Base-by-base conservation (phyloP, 176 grass and related monocot species). In the Aechmea fasciata region DNA sequence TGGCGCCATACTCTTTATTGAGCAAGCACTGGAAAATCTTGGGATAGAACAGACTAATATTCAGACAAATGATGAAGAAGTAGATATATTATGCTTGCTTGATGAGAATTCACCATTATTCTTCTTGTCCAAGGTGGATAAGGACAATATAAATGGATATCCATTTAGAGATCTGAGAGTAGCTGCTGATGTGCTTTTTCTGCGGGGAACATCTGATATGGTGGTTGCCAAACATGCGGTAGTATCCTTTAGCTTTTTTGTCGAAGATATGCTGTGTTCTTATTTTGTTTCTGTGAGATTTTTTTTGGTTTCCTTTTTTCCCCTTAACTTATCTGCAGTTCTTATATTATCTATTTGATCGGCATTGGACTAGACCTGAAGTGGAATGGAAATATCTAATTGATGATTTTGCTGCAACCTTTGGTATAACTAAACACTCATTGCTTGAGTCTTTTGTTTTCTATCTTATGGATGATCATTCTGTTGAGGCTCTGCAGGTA, bases 311-410 rank as follows among this genome's bases (percentile, higher is more conserved):
- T 64, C 26, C 41, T 57, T 59, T 57, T 13, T 79, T 78, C 15
- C 52, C 25, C 73, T 66, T 66, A 77, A 54, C 68, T 65, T 65
- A 49, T 67, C 66, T 57, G 19, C 71, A 97, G 93, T 90, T 97
- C 29, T 73, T 97, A 51, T 97, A 97, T 80, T 92, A 97, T 89
- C 72, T 97, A 77, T 92, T 97, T 81, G 93, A 97, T 81, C 79
- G 89, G 47, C 83, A 97, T 76, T 87, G 93, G 93, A 85, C 70
- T 13, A 82, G 64, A 53, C 86, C 89, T 66, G 84, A 92, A 83
- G 77, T 69, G 65, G 83, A 90, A 76, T 97, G 93, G 93, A 85
- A 80, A 79, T 85, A 83, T 85, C 66, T 92, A 67, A 72, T 92
- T 75, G 86, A 97, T 77, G 93, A 97, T 81, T 97, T 90, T 85